Conservation (phyloP, 2,329 filamentous ascomycete genomes). For the Colletotrichum melonis region DNA sequence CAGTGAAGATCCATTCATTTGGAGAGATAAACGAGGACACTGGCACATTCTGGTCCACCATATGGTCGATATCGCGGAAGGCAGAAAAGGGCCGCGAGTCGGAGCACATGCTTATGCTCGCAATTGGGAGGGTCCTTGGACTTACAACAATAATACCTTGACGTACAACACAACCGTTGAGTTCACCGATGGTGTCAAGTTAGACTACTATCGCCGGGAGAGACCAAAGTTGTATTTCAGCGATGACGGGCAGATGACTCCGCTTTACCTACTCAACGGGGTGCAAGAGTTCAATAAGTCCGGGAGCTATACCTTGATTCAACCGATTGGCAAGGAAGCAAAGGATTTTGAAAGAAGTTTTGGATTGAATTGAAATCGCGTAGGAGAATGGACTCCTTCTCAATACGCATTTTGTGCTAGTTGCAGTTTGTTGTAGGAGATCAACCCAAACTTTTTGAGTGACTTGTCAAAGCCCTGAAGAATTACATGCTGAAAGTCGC, state of each 20-base stretch:
- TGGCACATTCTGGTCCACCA: conserved; percentile 47
- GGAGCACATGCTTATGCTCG: conserved; percentile 45
- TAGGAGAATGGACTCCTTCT: not conserved
- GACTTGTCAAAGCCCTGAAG: too few relatives aligned
- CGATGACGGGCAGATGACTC: conserved; percentile 55
- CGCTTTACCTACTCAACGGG: conserved; percentile 58
- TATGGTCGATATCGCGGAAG: conserved; percentile 43
- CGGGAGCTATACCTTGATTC: conserved; percentile 40
- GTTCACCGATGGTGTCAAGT: conserved; percentile 51
- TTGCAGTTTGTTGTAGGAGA: not conserved
- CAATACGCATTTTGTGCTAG: not conserved
- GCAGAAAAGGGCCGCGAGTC: conserved; percentile 42
- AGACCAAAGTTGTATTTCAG: conserved; percentile 61
- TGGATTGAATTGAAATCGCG: not conserved
- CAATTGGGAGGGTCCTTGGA: conserved; percentile 43
- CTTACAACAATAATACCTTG: conserved; percentile 39
- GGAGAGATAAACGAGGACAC: conserved; percentile 46
- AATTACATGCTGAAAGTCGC: too few relatives aligned
- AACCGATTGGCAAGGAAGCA: conserved; percentile 37
- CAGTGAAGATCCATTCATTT: conserved; percentile 47
- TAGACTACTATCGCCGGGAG: conserved; percentile 56
- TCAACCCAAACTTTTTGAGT: too few relatives aligned
- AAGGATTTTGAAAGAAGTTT: conserved; percentile 6
- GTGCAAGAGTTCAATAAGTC: conserved; percentile 53
- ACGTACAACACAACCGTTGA: conserved; percentile 44